phyloP scores from a whole-genome alignment of 805 yeast genomes.

The Sugiyamaella valdiviana region DNA sequence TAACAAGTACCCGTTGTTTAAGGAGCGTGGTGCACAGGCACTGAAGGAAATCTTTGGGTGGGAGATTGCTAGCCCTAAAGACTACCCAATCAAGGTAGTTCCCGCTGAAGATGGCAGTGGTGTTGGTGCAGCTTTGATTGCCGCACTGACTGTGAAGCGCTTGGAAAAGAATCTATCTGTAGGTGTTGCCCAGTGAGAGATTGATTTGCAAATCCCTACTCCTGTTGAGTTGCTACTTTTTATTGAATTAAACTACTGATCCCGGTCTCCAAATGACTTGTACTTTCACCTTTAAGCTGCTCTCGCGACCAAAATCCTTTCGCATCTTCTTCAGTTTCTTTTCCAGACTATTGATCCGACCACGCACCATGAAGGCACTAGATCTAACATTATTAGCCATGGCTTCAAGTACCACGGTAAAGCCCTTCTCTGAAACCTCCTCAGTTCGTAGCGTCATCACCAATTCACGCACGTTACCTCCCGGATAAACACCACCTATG shows the following conservation, averaged over 20 bases:
- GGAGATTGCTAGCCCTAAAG: constrained; percentile 43
- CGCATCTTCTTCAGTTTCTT: constrained; percentile 54
- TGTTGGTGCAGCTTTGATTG: constrained; percentile 97
- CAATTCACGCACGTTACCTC: constrained; percentile 62
- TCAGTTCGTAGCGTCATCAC: constrained; percentile 18
- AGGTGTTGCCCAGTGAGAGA: constrained; percentile 21
- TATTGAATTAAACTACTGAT: background rate
- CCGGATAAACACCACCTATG: constrained; percentile 75
- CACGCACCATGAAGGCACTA: constrained; percentile 32
- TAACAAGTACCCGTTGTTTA: constrained; percentile 89
- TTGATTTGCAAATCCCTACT: background rate
- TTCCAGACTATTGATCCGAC: constrained; percentile 52
- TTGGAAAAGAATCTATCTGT: constrained; percentile 49
- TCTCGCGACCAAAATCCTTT: constrained; percentile 24
- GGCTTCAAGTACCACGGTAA: constrained; percentile 22
- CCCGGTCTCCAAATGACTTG: constrained; percentile 7
- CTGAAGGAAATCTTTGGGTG: constrained; percentile 85
- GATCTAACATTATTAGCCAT: constrained; percentile 20
- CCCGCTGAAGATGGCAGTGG: constrained; percentile 99
- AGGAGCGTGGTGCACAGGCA: constrained; percentile 81
- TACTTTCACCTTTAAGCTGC: constrained; percentile 18
- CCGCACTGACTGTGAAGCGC: constrained; percentile 86
- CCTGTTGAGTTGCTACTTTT: background rate
- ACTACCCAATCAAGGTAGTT: constrained; percentile 77
- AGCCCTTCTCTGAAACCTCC: constrained; percentile 17